Conservation (phyloP, 192 early-diverging fungal species). For the Entomortierella chlamydospora region DNA sequence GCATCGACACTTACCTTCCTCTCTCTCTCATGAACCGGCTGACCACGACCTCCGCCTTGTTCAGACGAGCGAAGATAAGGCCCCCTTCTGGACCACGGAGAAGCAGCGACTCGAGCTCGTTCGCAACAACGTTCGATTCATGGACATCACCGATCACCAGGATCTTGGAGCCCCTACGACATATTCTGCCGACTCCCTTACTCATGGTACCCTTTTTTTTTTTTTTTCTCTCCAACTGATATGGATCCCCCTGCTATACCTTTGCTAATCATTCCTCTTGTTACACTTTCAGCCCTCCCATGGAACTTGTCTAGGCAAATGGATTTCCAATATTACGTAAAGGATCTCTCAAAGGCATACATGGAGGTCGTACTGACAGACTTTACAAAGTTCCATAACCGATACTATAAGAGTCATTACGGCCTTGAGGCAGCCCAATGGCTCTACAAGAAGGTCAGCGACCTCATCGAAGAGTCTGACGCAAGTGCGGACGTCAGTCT, state of each 20-base stretch:
- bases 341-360: conserved; percentile 67
- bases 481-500: conserved; percentile 68
- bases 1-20: not conserved
- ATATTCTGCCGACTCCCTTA: conserved; percentile 1
- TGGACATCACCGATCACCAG: conserved; percentile 89
- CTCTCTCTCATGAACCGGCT: not conserved
- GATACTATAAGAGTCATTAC: conserved; percentile 86
- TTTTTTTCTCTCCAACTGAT: not conserved
- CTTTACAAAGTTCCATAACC: conserved; percentile 87
- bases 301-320: conserved; percentile 60
- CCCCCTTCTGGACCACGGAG: conserved; percentile 69
- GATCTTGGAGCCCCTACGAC: conserved; percentile 52
- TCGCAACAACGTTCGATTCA: conserved; percentile 76
- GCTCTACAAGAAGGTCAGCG: conserved; percentile 70
- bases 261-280: not conserved
- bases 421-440: conserved; percentile 76
- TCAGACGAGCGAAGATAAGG: conserved; percentile 59
- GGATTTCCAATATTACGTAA: conserved; percentile 69
- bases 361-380: conserved; percentile 77
- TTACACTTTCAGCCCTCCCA: conserved; percentile 61
- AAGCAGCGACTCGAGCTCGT: conserved; percentile 75
- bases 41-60: conserved; percentile 46
- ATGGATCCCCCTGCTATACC: no score
- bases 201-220: no score
- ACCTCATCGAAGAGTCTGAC: conserved; percentile 52